Evolutionary conservation across 2,329 filamentous ascomycete genomes (phyloP).

Genomic region (Dryadomyces quercivorus): DNA sequence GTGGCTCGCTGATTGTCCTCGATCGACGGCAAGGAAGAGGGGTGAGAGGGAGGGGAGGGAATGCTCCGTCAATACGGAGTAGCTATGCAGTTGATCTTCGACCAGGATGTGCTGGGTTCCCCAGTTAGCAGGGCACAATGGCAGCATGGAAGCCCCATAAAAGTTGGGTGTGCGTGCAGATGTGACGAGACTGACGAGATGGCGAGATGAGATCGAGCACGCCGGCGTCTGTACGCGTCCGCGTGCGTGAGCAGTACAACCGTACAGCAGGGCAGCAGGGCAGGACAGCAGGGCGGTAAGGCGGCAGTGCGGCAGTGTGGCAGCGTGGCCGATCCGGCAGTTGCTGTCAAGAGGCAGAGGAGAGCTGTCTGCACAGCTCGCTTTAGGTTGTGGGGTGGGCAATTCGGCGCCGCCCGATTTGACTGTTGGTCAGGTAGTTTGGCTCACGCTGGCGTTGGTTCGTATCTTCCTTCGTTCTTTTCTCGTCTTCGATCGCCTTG

Average conservation of each 20-base stretch:
- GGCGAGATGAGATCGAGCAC: neutral
- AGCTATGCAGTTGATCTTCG: neutral
- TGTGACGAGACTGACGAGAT: neutral
- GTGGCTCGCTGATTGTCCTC: neutral
- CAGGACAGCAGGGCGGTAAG: too few relatives aligned
- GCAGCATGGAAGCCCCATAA: neutral
- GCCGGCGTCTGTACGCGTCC: neutral
- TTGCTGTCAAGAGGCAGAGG: neutral
- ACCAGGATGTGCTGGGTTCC: neutral
- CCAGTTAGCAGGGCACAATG: neutral
- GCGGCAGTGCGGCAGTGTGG: too few relatives aligned
- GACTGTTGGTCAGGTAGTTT: neutral
- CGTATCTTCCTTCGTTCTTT: neutral
- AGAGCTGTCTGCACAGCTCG: too few relatives aligned
- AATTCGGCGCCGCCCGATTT: neutral
- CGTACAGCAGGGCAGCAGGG: too few relatives aligned
- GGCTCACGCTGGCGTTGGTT: neutral
- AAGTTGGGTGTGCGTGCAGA: neutral
- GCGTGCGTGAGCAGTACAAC: too few relatives aligned
- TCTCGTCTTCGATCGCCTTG: neutral
- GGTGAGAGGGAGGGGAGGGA: neutral
- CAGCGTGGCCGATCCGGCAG: neutral
- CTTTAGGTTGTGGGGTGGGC: too few relatives aligned
- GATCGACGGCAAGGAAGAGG: constrained; percentile 1
- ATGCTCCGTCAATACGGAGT: neutral